Percentiles rank a stretch among this genome's conserved stretches.
phyloP scores from a whole-genome alignment of 441 rosid species.

The Adansonia rubrostipa region DNA sequence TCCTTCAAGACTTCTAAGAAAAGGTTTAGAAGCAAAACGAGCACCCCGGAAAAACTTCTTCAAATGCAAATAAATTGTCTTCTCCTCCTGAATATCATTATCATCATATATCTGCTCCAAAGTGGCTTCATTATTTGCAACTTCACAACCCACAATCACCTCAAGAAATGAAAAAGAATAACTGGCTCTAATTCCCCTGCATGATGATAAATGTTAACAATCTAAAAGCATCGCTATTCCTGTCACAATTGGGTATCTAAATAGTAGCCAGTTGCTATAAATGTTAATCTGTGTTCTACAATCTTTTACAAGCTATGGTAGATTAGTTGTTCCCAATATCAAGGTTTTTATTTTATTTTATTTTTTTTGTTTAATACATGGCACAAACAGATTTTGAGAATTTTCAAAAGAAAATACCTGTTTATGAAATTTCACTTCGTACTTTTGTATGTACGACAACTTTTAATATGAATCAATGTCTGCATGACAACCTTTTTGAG shows the following conservation, averaged over 20 bases:
- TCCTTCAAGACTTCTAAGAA: slow-evolving; percentile 66
- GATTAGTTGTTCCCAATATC: not conserved
- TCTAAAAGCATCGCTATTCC: slow-evolving; percentile 22
- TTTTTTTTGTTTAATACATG: not conserved
- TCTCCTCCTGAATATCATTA: slow-evolving; percentile 39
- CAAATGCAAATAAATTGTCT: slow-evolving; percentile 75
- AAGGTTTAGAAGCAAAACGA: slow-evolving; percentile 74
- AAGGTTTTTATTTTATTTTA: not conserved
- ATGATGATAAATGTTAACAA: slow-evolving; percentile 27
- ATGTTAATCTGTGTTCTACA: not conserved
- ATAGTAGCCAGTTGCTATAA: slow-evolving; percentile 22
- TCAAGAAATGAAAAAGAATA: slow-evolving; percentile 78
- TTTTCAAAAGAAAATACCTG: not conserved
- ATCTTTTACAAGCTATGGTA: not conserved
- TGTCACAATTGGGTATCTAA: slow-evolving; percentile 17
- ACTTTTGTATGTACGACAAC: not conserved
- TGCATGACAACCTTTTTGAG: slow-evolving; percentile 1
- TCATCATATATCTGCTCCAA: slow-evolving; percentile 34
- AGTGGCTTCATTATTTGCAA: slow-evolving; percentile 43
- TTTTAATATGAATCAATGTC: not conserved
- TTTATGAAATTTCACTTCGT: not conserved
- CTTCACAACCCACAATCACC: slow-evolving; percentile 84
- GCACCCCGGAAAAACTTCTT: slow-evolving; percentile 88
- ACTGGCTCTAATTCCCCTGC: slow-evolving; percentile 83
- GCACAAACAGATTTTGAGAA: not conserved